Evolutionary conservation across 805 yeast genomes (phyloP), one percentile per base, ranked within the genome.

Genomic region (Wickerhamia fluorescens): DNA sequence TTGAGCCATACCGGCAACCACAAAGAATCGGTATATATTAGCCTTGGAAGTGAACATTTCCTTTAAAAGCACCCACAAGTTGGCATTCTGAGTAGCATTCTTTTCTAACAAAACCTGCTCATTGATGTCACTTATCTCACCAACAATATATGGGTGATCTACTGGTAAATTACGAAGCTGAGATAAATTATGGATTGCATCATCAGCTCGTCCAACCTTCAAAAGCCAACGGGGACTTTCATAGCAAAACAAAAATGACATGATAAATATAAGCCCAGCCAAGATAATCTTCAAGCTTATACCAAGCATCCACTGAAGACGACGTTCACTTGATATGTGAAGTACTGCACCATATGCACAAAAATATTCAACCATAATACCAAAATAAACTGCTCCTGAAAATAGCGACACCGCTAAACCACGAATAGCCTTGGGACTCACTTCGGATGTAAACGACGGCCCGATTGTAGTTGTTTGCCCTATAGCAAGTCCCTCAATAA

Each of bases 321-420:
- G 29, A 14, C 35, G 30, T 3, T 21, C 17, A 14, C 30, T 28
- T 8, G 42, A 30, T 23, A 45, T 33, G 30, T 46, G 51, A 14
- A 69, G 34, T 2, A 73, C 66, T 23, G 73, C 60, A 18, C 76
- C 79, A 42, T 68, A 73, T 42, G 68, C 60, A 16, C 45, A 45
- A 27, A 43, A 46, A 34, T 47, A 47, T 17, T 40, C 41, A 7
- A 41, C 17, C 35, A 45, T 38, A 20, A 46, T 39, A 17, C 52
- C 52, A 7, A 47, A 38, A 27, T 47, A 47, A 5, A 47, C 52
- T 5, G 49, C 49, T 28, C 52, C 52, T 4, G 49, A 44, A 28
- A 47, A 47, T 21, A 47, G 34, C 17, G 49, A 47, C 8, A 41
- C 43, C 20, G 46, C 44, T 29, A 47, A 17, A 16, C 52, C 52